Evolutionary conservation across 176 grass and related monocot species (phyloP).

Genomic region (Oryza brachyantha): DNA sequence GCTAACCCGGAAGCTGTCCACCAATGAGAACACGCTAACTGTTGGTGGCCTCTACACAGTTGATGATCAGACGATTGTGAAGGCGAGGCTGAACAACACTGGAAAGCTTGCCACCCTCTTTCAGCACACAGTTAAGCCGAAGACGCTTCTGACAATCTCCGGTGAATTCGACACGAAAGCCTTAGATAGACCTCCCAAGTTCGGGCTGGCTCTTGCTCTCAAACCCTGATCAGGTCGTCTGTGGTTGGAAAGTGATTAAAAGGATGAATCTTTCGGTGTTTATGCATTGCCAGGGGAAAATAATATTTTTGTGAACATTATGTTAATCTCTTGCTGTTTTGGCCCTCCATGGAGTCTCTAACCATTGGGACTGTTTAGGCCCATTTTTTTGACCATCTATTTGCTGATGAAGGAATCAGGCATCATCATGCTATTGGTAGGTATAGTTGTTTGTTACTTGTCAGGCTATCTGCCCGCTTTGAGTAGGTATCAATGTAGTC

Average conservation of each 20-base stretch:
- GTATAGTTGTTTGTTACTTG: not conserved
- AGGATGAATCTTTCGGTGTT: slow-evolving; percentile 40
- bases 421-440: not conserved
- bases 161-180: slow-evolving; percentile 93
- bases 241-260: slow-evolving; percentile 7
- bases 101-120: slow-evolving; percentile 77
- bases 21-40: slow-evolving; percentile 73
- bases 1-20: slow-evolving; percentile 71
- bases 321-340: not conserved
- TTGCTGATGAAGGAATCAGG: not conserved
- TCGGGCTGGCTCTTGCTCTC: slow-evolving; percentile 63
- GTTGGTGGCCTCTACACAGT: slow-evolving; percentile 66
- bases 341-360: not conserved
- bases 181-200: slow-evolving; percentile 81
- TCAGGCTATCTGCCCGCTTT: not conserved
- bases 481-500: not conserved
- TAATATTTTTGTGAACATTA: slow-evolving; percentile 23
- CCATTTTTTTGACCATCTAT: not conserved
- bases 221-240: slow-evolving; percentile 60
- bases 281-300: slow-evolving; percentile 35
- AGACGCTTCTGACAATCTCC: slow-evolving; percentile 83
- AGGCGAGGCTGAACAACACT: slow-evolving; percentile 77
- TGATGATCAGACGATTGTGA: slow-evolving; percentile 63
- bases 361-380: not conserved
- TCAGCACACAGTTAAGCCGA: slow-evolving; percentile 80